Percentiles rank a stretch among this genome's conserved stretches.
Evolutionary conservation across 306 rosid genomes (phyloP).

Genomic region (Quercus wislizeni): DNA sequence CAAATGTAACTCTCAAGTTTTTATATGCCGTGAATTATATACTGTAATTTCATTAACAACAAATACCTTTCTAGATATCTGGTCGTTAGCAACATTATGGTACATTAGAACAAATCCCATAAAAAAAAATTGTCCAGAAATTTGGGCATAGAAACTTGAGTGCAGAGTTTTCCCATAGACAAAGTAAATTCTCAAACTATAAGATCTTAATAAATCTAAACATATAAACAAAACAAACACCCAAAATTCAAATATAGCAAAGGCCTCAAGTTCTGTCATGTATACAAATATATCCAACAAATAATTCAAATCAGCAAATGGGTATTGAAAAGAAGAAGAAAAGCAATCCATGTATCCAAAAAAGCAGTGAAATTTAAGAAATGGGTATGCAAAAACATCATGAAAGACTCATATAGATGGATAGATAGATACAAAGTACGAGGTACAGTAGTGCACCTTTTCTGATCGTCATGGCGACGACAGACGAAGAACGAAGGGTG

Average conservation of each 20-base stretch:
- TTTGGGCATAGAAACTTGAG: neutral
- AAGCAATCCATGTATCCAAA: neutral
- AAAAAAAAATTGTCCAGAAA: neutral
- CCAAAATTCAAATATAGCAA: neutral
- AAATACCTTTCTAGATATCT: neutral
- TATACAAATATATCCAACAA: neutral
- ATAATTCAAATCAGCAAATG: neutral
- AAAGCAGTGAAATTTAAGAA: neutral
- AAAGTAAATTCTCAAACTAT: neutral
- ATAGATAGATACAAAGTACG: neutral
- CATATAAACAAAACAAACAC: neutral
- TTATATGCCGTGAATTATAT: neutral
- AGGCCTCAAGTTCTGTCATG: neutral
- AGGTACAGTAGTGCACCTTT: conserved; percentile 36
- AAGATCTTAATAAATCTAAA: neutral
- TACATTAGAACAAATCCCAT: neutral
- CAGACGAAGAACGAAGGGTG: conserved; percentile 89
- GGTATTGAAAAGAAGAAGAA: neutral
- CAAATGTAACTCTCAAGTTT: neutral
- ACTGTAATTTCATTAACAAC: neutral
- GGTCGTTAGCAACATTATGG: neutral
- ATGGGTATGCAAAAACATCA: neutral
- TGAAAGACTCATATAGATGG: neutral
- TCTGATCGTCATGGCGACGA: conserved; percentile 95
- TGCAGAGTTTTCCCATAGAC: too few species aligned